Conservation (phyloP, 768 basidiomycete species). For the Lepiota venenata region DNA sequence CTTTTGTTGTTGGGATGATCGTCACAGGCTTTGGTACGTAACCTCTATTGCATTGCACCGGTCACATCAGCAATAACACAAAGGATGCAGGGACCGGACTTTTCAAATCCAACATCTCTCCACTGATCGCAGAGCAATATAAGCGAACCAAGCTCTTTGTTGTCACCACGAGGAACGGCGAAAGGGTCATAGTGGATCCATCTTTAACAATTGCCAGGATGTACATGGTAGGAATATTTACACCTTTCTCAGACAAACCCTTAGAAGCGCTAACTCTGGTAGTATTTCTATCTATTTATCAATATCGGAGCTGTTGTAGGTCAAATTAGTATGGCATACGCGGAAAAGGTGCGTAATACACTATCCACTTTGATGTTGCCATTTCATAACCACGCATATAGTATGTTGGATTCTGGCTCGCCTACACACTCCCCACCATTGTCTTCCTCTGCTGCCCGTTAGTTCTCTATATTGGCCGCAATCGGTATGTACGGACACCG, state of each 20-base stretch:
- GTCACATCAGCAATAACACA: neutral
- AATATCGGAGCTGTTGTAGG: conserved; percentile 65
- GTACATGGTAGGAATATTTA: conserved; percentile 53
- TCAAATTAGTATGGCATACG: conserved; percentile 68
- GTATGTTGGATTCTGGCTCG: conserved; percentile 65
- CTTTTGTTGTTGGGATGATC: conserved; percentile 57
- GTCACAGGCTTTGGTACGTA: conserved; percentile 47
- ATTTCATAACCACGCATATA: conserved; percentile 42
- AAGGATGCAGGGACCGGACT: conserved; percentile 54
- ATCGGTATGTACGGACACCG: conserved; percentile 51
- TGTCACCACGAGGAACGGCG: conserved; percentile 46
- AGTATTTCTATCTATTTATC: conserved; percentile 61
- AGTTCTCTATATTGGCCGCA: conserved; percentile 51
- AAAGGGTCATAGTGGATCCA: conserved; percentile 76
- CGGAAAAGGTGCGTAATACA: conserved; percentile 45
- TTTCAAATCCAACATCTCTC: conserved; percentile 78
- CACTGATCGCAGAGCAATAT: conserved; percentile 78
- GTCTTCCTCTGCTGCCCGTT: conserved; percentile 61
- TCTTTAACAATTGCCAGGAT: conserved; percentile 61
- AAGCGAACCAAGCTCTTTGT: conserved; percentile 52
- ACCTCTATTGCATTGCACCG: neutral
- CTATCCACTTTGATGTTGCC: conserved; percentile 21
- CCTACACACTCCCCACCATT: conserved; percentile 58
- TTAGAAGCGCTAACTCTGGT: neutral
- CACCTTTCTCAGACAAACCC: neutral